Evolutionary conservation across 169 alveolate species (phyloP), one percentile per base, ranked within the genome.

Genomic region (Cryptosporidium xiaoi): DNA sequence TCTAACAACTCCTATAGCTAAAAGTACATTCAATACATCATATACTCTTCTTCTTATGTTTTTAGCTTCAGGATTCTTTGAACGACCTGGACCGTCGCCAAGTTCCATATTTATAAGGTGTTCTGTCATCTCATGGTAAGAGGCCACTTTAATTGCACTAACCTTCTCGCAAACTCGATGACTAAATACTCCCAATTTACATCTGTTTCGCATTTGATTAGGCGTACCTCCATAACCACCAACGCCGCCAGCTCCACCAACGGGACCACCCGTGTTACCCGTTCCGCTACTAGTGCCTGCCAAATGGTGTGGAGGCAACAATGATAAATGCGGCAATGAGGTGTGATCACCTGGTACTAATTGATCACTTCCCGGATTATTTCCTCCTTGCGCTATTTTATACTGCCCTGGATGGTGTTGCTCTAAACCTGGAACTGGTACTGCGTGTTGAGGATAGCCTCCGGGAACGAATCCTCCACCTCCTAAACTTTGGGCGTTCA

Each of bases 1-100:
- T 20, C 82, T 90, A 18, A 92, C 82, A 51, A 92, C 92, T 33
- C 93, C 93, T 7, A 91, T 83, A 8, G 94, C 92, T 31, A 90
- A 90, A 66, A 94, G 83, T 1, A 94, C 95, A 87, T 92, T 94
- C 44, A 94, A 90, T 1, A 95, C 94, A 66, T 92, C 95, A 71
- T 94, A 94, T n/a, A 94, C 94, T 83, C 96, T 91, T 82, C 96
- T 91, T 83, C 95, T 85, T 5, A 94, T 93, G 71, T 94, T 94
- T 55, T 94, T 94, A 51, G 92, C 96, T 67, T 93, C 94, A 24
- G 87, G 87, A 50, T 77, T 77, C 65, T 77, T 77, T 15, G 87
- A 77, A 31, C 87, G 69, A 3, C 87, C 87, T 62, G 87, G 87
- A 20, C 87, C 87, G 50, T 77, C 87, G 15, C 87, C 87, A 13